These are phyloP conservation scores for Tulasnella sp. DNA, from an alignment of 768 basidiomycete genomes.

Conservation along the genomic window DNA sequence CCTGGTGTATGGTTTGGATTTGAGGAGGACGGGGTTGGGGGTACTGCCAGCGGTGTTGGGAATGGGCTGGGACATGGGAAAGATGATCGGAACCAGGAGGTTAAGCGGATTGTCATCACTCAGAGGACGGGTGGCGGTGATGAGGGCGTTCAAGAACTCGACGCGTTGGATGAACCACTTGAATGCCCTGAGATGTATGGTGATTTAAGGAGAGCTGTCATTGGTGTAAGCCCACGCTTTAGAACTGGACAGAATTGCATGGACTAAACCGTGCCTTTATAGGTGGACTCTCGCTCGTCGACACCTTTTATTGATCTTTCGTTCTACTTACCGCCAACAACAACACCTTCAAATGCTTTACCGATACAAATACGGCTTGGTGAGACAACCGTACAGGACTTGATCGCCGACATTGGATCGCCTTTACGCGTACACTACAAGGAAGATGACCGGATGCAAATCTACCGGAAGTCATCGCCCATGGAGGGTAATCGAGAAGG, in stretches of 20 bases:
- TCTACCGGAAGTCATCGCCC: constrained; percentile 44
- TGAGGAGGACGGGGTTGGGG: constrained; percentile 48
- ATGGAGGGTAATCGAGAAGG: constrained; percentile 18
- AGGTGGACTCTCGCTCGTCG: too few species aligned
- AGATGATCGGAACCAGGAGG: constrained; percentile 66
- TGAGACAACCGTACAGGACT: constrained; percentile 72
- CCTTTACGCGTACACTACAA: constrained; percentile 73
- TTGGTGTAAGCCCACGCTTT: not conserved
- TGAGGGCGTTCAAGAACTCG: constrained; percentile 24
- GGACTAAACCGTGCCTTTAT: too few species aligned
- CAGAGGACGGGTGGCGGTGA: constrained; percentile 44
- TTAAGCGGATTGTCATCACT: constrained; percentile 60
- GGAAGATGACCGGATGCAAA: constrained; percentile 81
- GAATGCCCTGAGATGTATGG: constrained; percentile 61
- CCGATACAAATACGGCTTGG: constrained; percentile 56
- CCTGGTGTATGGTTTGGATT: constrained; percentile 80
- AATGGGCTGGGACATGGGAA: constrained; percentile 7
- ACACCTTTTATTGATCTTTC: constrained; percentile 43
- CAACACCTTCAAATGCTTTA: constrained; percentile 24
- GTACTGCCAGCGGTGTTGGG: constrained; percentile 32
- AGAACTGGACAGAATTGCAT: not conserved
- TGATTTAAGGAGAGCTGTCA: constrained; percentile 53
- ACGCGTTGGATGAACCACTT: constrained; percentile 62
- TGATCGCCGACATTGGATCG: constrained; percentile 66
- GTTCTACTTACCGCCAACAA: constrained; percentile 43